A percentile compares a stretch with the other conserved stretches of the same genome.
Evolutionary conservation across 108 stramenopile species (phyloP).

Genomic region (Cyclotella choctawhatcheeana): DNA sequence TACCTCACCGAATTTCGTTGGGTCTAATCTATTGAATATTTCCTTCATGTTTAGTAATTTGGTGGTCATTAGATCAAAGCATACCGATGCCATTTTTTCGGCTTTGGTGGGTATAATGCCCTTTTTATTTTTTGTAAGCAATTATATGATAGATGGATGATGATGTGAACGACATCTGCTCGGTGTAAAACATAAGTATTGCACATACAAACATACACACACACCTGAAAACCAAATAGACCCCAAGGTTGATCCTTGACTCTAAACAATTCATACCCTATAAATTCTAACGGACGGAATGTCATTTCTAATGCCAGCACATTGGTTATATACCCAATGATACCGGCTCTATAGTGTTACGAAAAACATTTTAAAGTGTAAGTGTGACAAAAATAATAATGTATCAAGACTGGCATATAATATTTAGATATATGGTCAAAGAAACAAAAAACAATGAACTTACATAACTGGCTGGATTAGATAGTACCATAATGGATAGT

Average conservation of each 20-base stretch:
- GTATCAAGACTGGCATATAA: no score
- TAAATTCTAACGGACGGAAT: conserved; percentile 89
- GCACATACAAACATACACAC: no score
- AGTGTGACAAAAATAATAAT: no score
- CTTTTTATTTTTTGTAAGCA: no score
- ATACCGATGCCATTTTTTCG: conserved; percentile 86
- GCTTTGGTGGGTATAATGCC: conserved; percentile 94
- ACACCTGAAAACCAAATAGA: conserved; percentile 90
- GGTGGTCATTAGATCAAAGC: conserved; percentile 90
- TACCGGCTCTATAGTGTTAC: conserved; percentile 40
- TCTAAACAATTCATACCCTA: conserved; percentile 79
- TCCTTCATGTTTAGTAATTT: conserved; percentile 86
- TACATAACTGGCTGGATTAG: conserved; percentile 70
- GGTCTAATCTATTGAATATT: conserved; percentile 87
- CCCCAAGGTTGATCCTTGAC: conserved; percentile 86
- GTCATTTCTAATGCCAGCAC: conserved; percentile 93
- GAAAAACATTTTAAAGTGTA: no score
- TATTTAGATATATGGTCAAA: no score
- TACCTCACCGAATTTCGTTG: conserved; percentile 76
- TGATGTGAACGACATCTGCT: no score
- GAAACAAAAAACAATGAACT: conserved; percentile 10
- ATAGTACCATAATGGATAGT: conserved; percentile 62
- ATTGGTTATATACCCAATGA: conserved; percentile 89
- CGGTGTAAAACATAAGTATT: no score
- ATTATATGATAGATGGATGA: no score